Conservation (phyloP, 441 rosid species). For the Gossypium lobatum region DNA sequence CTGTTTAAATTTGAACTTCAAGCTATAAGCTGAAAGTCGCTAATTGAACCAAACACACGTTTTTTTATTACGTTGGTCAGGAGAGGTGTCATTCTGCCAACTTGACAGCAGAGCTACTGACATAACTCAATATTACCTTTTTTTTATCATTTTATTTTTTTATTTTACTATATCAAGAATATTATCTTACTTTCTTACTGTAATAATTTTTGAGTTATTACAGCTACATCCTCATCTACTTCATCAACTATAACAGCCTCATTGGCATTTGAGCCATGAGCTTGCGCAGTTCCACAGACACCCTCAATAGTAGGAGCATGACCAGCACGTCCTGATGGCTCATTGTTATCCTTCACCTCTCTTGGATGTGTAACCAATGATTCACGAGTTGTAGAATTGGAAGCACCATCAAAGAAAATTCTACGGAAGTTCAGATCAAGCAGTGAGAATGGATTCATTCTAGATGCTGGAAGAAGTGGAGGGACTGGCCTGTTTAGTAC, state of each 20-base stretch:
- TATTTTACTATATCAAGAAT: no score
- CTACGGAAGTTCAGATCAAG: slow-evolving; percentile 39
- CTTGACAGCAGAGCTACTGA: slow-evolving; percentile 19
- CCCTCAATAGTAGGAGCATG: slow-evolving; percentile 67
- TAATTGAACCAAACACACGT: no score
- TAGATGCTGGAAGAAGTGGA: slow-evolving; percentile 33
- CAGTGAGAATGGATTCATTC: slow-evolving; percentile 39
- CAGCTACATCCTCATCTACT: slow-evolving; percentile 40
- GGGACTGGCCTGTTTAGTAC: slow-evolving; percentile 28
- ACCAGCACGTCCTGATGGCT: slow-evolving; percentile 40
- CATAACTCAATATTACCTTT: no score
- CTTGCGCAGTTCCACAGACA: slow-evolving; percentile 51
- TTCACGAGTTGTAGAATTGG: slow-evolving; percentile 32
- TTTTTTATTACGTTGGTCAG: slow-evolving; percentile 11
- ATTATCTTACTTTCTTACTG: no score
- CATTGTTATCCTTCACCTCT: slow-evolving; percentile 62
- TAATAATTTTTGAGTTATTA: no score
- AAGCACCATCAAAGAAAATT: slow-evolving; percentile 34
- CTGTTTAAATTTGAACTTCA: no score
- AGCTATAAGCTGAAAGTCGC: no score
- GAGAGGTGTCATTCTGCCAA: slow-evolving; percentile 22
- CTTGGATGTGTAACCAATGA: slow-evolving; percentile 75
- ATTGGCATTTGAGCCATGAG: slow-evolving; percentile 38
- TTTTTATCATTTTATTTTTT: no score
- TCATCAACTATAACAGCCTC: slow-evolving; percentile 54